A percentile compares a stretch with the other conserved stretches of the same genome.
Evolutionary conservation across 2,329 filamentous ascomycete genomes (phyloP).

Genomic region (Byssothecium circinans): DNA sequence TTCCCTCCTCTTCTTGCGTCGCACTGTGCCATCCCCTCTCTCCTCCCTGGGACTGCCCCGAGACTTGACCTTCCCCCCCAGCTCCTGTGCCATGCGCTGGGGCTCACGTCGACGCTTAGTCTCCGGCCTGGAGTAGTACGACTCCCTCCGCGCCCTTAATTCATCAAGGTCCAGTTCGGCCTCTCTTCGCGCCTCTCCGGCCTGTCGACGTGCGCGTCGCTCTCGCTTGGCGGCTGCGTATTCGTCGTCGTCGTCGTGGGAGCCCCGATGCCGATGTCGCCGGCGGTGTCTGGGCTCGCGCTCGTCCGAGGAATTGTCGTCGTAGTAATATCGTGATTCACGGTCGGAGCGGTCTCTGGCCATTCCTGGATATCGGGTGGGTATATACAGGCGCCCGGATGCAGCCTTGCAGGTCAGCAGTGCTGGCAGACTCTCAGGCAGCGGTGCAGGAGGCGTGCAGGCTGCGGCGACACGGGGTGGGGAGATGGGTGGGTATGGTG

Average conservation of each 20-base stretch:
- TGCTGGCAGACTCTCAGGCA: conserved; percentile 34
- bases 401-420: conserved; percentile 35
- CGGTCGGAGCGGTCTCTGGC: conserved; percentile 36
- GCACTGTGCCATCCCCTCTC: conserved; percentile 31
- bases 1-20: conserved; percentile 31
- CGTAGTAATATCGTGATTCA: conserved; percentile 35
- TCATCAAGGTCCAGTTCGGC: conserved; percentile 46
- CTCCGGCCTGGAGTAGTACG: conserved; percentile 42
- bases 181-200: conserved; percentile 30
- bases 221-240: conserved; percentile 30
- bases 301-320: conserved; percentile 28
- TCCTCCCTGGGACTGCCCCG: conserved; percentile 33
- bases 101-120: conserved; percentile 31
- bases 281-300: conserved; percentile 29
- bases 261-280: conserved; percentile 28
- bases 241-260: conserved; percentile 28
- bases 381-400: conserved; percentile 29
- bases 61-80: conserved; percentile 28
- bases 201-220: conserved; percentile 35
- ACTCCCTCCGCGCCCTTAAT: conserved; percentile 40
- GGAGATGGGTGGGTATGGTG: conserved; percentile 31
- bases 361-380: conserved; percentile 35
- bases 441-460: conserved; percentile 35
- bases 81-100: conserved; percentile 38
- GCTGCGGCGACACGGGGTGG: conserved; percentile 21